Base-by-base conservation (phyloP, 805 yeast genomes). In the Wickerhamiella alocasiicola region DNA sequence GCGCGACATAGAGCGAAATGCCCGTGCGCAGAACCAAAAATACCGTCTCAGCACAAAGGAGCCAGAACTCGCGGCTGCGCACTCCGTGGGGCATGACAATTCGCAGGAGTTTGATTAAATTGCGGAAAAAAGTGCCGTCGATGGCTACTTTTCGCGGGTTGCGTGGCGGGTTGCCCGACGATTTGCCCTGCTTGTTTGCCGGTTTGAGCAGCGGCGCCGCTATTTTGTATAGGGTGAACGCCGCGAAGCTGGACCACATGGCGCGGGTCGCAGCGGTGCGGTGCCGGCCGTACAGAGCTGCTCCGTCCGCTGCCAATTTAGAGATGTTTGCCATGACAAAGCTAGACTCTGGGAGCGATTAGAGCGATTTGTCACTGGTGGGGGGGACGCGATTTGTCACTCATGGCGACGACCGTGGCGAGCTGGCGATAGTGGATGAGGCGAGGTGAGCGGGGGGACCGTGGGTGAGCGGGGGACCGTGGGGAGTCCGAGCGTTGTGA, bases 1-100 rank as follows among this genome's bases (percentile, higher is more conserved):
- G 72, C 5, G 96, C 95, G 12, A 85, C 87, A 52, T 77, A 76
- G 35, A 87, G 67, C 2, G 94, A 78, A 20, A 87, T 61, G 18
- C 77, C 57, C 0, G 95, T 88, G 48, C 94, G 68, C 4, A 70
- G 48, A 3, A 81, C 67, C 33, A 87, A 64, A 19, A 83, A 63
- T 0, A 65, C 54, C 5, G 83, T 60, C 57, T 83, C 88, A 0
- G 70, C 49, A 1, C 56, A 44, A 27, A 81, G 53, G 30, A 59
- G 47, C 54, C 57, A 50, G 32, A 63, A 55, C 42, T 61, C 63
- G 26, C 49, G 46, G 26, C 57, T 50, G 23, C 39, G 29, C 15
- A 54, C 28, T 18, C 61, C 55, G 9, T 51, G 44, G 0, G 66
- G 66, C 18, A 62, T 46, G 15, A 62, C 47, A 29, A 62, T 59